Percentiles rank a stretch among this genome's conserved stretches.
phyloP scores from a whole-genome alignment of 1,139 yeast species.

The Suhomyces yuchorum region DNA sequence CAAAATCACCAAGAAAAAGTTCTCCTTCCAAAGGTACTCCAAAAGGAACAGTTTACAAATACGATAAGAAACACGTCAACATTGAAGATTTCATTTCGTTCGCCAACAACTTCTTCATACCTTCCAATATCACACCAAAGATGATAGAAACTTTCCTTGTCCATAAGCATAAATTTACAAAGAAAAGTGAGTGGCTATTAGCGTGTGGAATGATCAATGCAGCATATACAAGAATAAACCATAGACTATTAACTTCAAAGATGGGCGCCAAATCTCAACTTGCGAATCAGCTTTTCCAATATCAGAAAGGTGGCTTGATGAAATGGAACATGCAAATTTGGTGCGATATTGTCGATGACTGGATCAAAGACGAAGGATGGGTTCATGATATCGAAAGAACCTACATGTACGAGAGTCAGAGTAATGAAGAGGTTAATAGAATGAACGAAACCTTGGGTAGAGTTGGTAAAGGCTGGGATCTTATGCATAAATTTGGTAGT shows the following conservation, averaged over 20 bases:
- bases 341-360: constrained; percentile 53
- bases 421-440: constrained; percentile 20
- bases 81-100: constrained; percentile 57
- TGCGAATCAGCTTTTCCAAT: constrained; percentile 50
- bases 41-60: constrained; percentile 18
- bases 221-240: constrained; percentile 58
- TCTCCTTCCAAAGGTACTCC: constrained; percentile 7
- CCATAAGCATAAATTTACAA: constrained; percentile 52
- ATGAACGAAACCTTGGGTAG: constrained; percentile 31
- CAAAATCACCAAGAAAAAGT: background rate
- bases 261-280: constrained; percentile 53
- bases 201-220: constrained; percentile 67
- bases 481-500: constrained; percentile 35
- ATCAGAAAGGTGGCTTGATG: constrained; percentile 56
- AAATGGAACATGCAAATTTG: constrained; percentile 52
- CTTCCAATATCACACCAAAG: constrained; percentile 51
- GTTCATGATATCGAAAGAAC: constrained; percentile 43
- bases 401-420: constrained; percentile 36
- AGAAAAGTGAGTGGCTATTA: constrained; percentile 65
- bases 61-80: constrained; percentile 31
- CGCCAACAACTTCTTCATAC: constrained; percentile 65
- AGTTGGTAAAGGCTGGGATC: constrained; percentile 37
- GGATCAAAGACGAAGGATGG: constrained; percentile 61
- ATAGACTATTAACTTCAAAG: constrained; percentile 42
- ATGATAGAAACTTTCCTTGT: constrained; percentile 53